Evolutionary conservation across 2,329 filamentous ascomycete species (phyloP).

Genomic region (Aureobasidium sp.): DNA sequence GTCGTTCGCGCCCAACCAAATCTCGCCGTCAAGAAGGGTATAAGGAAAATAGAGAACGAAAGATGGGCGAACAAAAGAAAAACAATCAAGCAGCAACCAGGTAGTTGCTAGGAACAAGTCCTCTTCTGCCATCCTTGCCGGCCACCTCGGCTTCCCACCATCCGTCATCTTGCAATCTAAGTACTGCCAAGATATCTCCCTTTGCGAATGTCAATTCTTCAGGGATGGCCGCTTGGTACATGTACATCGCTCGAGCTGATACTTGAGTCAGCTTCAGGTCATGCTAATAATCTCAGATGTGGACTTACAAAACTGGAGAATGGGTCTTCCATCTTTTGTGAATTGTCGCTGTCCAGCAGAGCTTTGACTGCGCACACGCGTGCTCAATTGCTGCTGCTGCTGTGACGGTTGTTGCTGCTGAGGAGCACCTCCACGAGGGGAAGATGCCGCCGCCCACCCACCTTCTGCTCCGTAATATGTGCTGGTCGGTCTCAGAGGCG

Average conservation of each 20-base stretch:
- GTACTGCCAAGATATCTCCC: constrained; percentile 80
- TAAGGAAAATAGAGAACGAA: neutral
- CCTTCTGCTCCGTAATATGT: constrained; percentile 36
- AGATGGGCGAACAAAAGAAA: neutral
- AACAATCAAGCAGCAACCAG: constrained; percentile 14
- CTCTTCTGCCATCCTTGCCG: constrained; percentile 48
- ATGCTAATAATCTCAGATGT: neutral
- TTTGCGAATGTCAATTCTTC: constrained; percentile 91
- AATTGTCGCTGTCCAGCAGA: constrained; percentile 79
- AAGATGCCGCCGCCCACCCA: constrained; percentile 18
- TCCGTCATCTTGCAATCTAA: constrained; percentile 90
- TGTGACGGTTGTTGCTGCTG: neutral
- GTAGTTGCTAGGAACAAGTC: constrained; percentile 62
- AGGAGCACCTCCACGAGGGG: neutral
- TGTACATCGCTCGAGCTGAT: constrained; percentile 83
- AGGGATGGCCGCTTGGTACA: constrained; percentile 89
- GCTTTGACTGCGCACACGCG: constrained; percentile 66
- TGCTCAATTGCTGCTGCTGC: constrained; percentile 26
- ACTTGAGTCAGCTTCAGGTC: constrained; percentile 14
- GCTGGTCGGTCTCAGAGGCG: constrained; percentile 33
- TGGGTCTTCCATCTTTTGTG: constrained; percentile 76
- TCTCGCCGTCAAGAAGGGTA: neutral
- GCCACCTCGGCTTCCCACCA: constrained; percentile 99
- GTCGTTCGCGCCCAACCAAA: neutral
- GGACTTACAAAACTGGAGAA: constrained; percentile 86